Base-by-base conservation (phyloP, 805 yeast genomes). In the Komagataella phaffii region DNA sequence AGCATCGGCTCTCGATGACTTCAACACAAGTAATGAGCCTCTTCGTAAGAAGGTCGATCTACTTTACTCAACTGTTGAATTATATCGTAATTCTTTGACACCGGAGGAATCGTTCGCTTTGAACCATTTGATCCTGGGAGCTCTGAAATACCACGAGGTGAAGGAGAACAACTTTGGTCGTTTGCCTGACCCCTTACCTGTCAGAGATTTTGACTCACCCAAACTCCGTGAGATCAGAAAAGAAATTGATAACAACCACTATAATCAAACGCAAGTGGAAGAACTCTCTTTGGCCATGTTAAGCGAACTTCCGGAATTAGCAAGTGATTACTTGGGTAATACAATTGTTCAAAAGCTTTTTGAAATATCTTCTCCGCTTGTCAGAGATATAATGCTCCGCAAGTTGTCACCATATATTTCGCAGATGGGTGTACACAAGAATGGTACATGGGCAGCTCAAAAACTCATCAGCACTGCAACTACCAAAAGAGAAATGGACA, bases 381-480 rank as follows among this genome's bases (percentile, higher is more conserved):
- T 89, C 53, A 87, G 88, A 61, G 83, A 86, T 57, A 77, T 84
- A 63, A 85, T 93, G 88, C 74, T 93, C 52, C 79, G 84, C 59
- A 79, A 78, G 56, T 79, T 95, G 45, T 72, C 84, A 3, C 95
- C 90, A 24, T 87, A 76, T 61, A 71, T 93, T 56, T 87, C 96
- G 1, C 95, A 88, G 58, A 84, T 91, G 74, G 93, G 97, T 59
- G 83, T 88, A 52, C 99, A 93, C 69, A 93, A 93, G 62, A 93
- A 93, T 65, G 99, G 99, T 55, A 93, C 99, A 4, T 93, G 99
- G 99, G 98, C 97, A 1, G 95, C 96, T 21, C 99, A 93, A 66
- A 93, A 91, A 66, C 83, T 93, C 66, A 89, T 93, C 58, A 85
- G 81, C 57, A 81, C 82, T 47, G 84, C 88, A 3, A 58, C 60